Percentiles rank a stretch among this genome's conserved stretches.
Conservation (phyloP, 2,329 filamentous ascomycete species). For the Rhynchosporium agropyri region DNA sequence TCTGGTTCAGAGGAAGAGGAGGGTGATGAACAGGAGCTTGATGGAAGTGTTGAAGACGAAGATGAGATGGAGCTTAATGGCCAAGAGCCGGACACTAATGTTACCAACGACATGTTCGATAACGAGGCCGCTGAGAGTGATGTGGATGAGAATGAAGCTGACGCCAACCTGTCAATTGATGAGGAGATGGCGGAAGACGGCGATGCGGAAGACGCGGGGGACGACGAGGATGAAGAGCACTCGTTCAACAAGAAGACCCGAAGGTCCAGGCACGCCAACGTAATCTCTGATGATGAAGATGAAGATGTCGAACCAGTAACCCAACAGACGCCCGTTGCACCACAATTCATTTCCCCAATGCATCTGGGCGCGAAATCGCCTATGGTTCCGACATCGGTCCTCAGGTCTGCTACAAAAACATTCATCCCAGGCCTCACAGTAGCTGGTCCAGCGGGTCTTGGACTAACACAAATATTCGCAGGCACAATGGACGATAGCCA, state of each 20-base stretch:
- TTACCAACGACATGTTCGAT: slow-evolving; percentile 38
- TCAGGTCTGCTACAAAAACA: slow-evolving; percentile 69
- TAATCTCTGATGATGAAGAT: slow-evolving; percentile 49
- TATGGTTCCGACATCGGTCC: slow-evolving; percentile 59
- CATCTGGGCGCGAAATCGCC: slow-evolving; percentile 50
- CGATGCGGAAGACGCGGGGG: slow-evolving; percentile 33
- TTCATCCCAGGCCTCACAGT: slow-evolving; percentile 71
- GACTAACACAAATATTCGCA: slow-evolving; percentile 87
- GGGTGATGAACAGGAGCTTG: slow-evolving; percentile 41
- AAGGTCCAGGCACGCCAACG: slow-evolving; percentile 35
- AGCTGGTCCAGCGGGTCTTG: slow-evolving; percentile 63
- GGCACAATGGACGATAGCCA: slow-evolving; percentile 77
- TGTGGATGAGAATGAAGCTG: slow-evolving; percentile 45
- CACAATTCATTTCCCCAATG: slow-evolving; percentile 38
- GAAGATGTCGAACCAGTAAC: slow-evolving; percentile 44
- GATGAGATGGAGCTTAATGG: slow-evolving; percentile 51
- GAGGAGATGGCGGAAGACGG: slow-evolving; percentile 35
- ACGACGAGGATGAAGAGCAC: slow-evolving; percentile 38
- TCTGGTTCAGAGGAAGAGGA: slow-evolving; percentile 45
- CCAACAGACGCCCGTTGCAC: slow-evolving; percentile 29
- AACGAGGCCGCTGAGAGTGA: slow-evolving; percentile 46
- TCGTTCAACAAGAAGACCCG: slow-evolving; percentile 27
- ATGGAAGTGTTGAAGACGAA: slow-evolving; percentile 44
- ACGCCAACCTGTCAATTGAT: slow-evolving; percentile 40
- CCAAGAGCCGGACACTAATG: slow-evolving; percentile 43